A percentile compares a stretch with the other conserved stretches of the same genome.
These are phyloP conservation scores for Knufia petricola DNA, from an alignment of 2,329 filamentous ascomycete species.

Conservation along the genomic window DNA sequence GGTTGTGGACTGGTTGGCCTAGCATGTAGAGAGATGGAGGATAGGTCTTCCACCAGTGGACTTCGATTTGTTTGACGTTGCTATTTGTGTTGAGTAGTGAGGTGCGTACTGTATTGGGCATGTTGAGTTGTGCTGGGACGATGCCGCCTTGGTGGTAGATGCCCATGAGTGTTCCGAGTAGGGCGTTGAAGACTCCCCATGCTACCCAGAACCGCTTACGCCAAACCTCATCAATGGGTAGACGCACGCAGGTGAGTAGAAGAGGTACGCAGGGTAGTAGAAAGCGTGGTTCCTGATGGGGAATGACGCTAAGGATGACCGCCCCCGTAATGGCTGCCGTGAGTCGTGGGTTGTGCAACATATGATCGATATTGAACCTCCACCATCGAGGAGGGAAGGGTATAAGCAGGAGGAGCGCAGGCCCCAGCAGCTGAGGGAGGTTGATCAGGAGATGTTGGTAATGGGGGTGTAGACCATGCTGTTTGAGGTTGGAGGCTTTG, in stretches of 20 bases:
- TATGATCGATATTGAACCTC: constrained; percentile 19
- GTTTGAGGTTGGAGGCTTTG: constrained; percentile 57
- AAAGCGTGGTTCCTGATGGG: constrained; percentile 46
- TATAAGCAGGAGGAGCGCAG: constrained; percentile 54
- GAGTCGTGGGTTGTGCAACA: constrained; percentile 29
- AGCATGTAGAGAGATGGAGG: constrained; percentile 44
- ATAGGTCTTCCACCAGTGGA: constrained; percentile 49
- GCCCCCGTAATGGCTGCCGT: constrained; percentile 36
- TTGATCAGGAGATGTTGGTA: constrained; percentile 68
- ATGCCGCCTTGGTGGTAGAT: constrained; percentile 46
- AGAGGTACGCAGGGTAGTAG: constrained; percentile 43
- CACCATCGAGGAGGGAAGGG: constrained; percentile 26
- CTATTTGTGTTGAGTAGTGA: constrained; percentile 20
- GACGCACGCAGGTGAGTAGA: constrained; percentile 39
- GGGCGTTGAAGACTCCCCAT: constrained; percentile 42
- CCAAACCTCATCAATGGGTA: constrained; percentile 28
- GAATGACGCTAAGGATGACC: constrained; percentile 36
- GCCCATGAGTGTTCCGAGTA: constrained; percentile 42
- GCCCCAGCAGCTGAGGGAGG: constrained; percentile 62
- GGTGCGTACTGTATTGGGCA: constrained; percentile 26
- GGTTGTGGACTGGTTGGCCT: constrained; percentile 27
- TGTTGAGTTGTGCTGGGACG: constrained; percentile 39
- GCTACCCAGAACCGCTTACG: constrained; percentile 31
- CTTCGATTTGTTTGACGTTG: constrained; percentile 25
- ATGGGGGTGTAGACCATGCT: constrained; percentile 68